Conservation (phyloP, 495 filamentous ascomycete genomes). For the Aspergillus nanangensis region DNA sequence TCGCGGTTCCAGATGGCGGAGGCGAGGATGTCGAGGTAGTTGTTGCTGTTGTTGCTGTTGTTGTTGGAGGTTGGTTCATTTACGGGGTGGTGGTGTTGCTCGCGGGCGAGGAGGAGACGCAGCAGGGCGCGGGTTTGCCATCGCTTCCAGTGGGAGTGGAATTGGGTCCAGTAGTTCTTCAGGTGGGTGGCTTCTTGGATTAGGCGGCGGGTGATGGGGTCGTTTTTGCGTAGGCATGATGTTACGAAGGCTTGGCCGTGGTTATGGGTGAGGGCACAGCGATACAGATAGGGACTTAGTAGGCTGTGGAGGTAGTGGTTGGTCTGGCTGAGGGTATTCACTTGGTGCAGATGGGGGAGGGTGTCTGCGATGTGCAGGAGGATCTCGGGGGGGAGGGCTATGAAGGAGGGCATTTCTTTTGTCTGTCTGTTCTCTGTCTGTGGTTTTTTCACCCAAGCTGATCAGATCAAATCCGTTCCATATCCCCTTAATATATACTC, state of each 20-base stretch:
- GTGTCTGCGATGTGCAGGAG: not conserved
- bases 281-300: not conserved
- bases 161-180: not conserved
- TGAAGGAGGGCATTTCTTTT: not conserved
- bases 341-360: not conserved
- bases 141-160: not conserved
- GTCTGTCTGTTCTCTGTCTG: no score
- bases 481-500: not conserved
- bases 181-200: not conserved
- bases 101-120: not conserved
- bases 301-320: not conserved
- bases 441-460: not conserved
- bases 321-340: not conserved
- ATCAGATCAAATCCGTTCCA: not conserved
- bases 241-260: not conserved
- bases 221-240: not conserved
- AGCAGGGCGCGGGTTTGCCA: not conserved
- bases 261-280: not conserved
- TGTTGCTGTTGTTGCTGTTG: not conserved
- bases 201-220: not conserved
- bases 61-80: no score
- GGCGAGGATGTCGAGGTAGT: not conserved
- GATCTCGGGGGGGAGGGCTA: not conserved
- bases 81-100: not conserved
- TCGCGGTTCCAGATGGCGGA: not conserved